Evolutionary conservation across 2,329 filamentous ascomycete species (phyloP).

Genomic region (Diaporthe citri): DNA sequence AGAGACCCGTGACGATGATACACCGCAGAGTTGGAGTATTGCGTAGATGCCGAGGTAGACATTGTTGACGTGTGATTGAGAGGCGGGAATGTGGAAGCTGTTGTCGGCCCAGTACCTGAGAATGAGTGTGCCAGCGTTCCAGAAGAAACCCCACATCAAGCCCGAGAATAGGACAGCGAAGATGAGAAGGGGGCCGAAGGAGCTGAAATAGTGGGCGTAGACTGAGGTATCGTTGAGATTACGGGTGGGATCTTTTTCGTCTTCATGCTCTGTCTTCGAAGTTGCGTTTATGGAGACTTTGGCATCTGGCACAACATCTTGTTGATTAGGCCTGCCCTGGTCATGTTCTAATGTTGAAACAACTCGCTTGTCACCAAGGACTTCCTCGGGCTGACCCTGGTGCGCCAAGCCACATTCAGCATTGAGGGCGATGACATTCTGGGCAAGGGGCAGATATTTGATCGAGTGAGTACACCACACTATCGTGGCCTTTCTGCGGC

Average conservation of each 20-base stretch:
- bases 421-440: not conserved
- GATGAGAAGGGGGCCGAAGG: conserved; percentile 27
- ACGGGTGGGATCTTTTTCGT: conserved; percentile 18
- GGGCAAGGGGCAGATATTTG: conserved; percentile 38
- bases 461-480: conserved; percentile 53
- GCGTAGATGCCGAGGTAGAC: conserved; percentile 49
- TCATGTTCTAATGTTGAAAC: not conserved
- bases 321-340: not conserved
- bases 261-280: not conserved
- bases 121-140: conserved; percentile 37
- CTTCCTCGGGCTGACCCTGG: conserved; percentile 3
- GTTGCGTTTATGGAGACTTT: not conserved
- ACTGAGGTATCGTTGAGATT: conserved; percentile 17
- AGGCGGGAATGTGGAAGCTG: conserved; percentile 20
- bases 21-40: conserved; percentile 43
- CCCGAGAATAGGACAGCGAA: conserved; percentile 9
- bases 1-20: conserved; percentile 42
- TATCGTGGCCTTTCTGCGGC: conserved; percentile 46
- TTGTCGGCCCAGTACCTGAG: conserved; percentile 41
- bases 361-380: not conserved
- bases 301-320: too few relatives aligned
- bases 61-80: conserved; percentile 40
- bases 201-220: conserved; percentile 35
- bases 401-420: conserved; percentile 1
- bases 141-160: conserved; percentile 20